A percentile compares a stretch with the other conserved stretches of the same genome.
Conservation (phyloP, 179 eudicot species). For the Pouteria campechiana region DNA sequence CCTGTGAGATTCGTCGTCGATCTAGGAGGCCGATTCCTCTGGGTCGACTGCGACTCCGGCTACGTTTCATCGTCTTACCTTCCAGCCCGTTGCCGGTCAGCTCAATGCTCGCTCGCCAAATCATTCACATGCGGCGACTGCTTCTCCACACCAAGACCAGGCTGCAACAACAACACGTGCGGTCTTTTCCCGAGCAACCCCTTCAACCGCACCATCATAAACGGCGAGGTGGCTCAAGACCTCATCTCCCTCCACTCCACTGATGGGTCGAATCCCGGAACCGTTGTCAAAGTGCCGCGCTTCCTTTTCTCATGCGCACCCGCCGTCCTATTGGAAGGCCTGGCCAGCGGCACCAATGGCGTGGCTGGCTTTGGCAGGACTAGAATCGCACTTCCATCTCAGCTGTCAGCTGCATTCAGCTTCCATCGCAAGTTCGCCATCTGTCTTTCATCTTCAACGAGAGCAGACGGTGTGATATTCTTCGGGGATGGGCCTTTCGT, state of each 20-base stretch:
- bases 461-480: slow-evolving; percentile 11
- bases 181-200: neutral
- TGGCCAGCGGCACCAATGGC: slow-evolving; percentile 15
- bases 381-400: slow-evolving; percentile 10
- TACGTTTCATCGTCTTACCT: slow-evolving; percentile 1
- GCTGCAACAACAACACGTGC: slow-evolving; percentile 6
- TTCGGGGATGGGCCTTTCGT: slow-evolving; percentile 21
- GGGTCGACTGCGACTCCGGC: slow-evolving; percentile 8
- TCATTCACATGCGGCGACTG: neutral
- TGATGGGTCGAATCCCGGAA: slow-evolving; percentile 16
- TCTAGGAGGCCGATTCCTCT: slow-evolving; percentile 7
- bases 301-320: slow-evolving; percentile 13
- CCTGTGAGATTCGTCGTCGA: slow-evolving; percentile 1
- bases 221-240: slow-evolving; percentile 5
- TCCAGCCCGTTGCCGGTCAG: neutral
- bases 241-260: slow-evolving; percentile 12
- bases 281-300: neutral
- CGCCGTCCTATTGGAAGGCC: slow-evolving; percentile 5
- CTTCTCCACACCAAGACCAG: neutral
- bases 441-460: slow-evolving; percentile 17
- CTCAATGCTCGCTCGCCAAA: slow-evolving; percentile 3
- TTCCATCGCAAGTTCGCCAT: slow-evolving; percentile 16
- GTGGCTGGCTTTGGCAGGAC: slow-evolving; percentile 21
- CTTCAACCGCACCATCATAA: neutral
- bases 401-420: slow-evolving; percentile 5